phyloP scores from a whole-genome alignment of 2,329 filamentous ascomycete genomes.

The Penicillium aurantiogriseum region DNA sequence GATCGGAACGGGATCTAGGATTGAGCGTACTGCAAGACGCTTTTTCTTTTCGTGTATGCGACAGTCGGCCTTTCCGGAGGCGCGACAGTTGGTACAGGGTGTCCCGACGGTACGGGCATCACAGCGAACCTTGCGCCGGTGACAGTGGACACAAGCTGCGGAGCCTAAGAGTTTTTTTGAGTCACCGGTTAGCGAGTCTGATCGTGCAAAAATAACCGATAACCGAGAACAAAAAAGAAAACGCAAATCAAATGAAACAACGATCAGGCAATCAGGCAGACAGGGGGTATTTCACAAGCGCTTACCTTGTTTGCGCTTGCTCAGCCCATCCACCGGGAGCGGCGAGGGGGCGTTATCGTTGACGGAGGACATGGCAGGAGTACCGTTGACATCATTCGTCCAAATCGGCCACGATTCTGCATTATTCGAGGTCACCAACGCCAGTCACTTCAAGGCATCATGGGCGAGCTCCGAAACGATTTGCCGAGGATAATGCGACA shows the following conservation, averaged over 20 bases:
- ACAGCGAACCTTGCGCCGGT: constrained; percentile 53
- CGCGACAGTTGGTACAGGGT: constrained; percentile 51
- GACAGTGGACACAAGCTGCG: constrained; percentile 51
- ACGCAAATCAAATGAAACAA: background rate
- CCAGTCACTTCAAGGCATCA: constrained; percentile 20
- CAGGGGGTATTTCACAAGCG: background rate
- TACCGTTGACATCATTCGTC: constrained; percentile 27
- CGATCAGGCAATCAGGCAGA: background rate
- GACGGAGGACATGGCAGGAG: constrained; percentile 39
- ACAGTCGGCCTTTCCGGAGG: constrained; percentile 45
- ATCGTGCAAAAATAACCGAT: background rate
- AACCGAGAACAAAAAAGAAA: background rate
- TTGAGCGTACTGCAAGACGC: constrained; percentile 42
- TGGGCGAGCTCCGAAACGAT: constrained; percentile 12
- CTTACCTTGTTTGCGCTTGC: constrained; percentile 42
- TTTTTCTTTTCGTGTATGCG: constrained; percentile 54
- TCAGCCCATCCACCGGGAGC: constrained; percentile 35
- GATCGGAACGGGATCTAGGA: constrained; percentile 49
- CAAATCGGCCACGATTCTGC: constrained; percentile 24
- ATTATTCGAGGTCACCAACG: constrained; percentile 18
- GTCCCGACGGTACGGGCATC: constrained; percentile 49
- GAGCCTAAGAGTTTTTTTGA: constrained; percentile 31
- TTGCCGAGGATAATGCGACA: constrained; percentile 19
- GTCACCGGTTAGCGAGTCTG: constrained; percentile 13
- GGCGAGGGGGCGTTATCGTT: constrained; percentile 34